These are phyloP conservation scores for Exophiala spinifera DNA, from an alignment of 2,329 filamentous ascomycete genomes.

Conservation along the genomic window DNA sequence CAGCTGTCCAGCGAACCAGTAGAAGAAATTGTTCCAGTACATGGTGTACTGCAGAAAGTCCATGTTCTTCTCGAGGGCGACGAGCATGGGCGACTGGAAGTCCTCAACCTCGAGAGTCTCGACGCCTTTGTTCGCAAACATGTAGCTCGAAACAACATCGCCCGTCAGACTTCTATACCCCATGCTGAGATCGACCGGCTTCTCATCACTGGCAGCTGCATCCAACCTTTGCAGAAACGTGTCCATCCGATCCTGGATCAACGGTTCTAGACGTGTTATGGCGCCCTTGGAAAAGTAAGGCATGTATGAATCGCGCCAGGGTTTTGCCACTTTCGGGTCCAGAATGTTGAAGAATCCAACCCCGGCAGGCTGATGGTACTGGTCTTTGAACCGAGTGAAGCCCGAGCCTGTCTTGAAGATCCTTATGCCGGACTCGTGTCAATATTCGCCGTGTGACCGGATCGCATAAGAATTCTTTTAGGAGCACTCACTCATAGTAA, in stretches of 20 bases:
- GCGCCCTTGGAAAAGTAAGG: slow-evolving; percentile 35
- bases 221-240: slow-evolving; percentile 13
- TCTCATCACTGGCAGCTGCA: background rate
- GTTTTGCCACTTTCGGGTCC: slow-evolving; percentile 12
- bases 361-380: background rate
- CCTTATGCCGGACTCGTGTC: background rate
- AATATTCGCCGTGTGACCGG: background rate
- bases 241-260: slow-evolving; percentile 30
- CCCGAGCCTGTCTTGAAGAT: slow-evolving; percentile 16
- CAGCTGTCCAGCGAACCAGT: slow-evolving; percentile 4
- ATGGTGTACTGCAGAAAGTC: slow-evolving; percentile 2
- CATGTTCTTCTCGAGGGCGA: slow-evolving; percentile 8
- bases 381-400: slow-evolving; percentile 5
- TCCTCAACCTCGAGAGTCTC: background rate
- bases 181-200: slow-evolving; percentile 11
- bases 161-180: slow-evolving; percentile 9
- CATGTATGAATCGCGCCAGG: slow-evolving; percentile 22
- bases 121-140: slow-evolving; percentile 12
- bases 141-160: slow-evolving; percentile 12
- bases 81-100: slow-evolving; percentile 8
- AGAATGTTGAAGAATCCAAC: slow-evolving; percentile 9
- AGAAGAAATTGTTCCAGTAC: slow-evolving; percentile 10
- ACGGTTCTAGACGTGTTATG: slow-evolving; percentile 30
- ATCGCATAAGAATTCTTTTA: background rate
- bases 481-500: slow-evolving; percentile 12